Evolutionary conservation across 768 basidiomycete genomes (phyloP).

Genomic region (Termitomyces sp.): DNA sequence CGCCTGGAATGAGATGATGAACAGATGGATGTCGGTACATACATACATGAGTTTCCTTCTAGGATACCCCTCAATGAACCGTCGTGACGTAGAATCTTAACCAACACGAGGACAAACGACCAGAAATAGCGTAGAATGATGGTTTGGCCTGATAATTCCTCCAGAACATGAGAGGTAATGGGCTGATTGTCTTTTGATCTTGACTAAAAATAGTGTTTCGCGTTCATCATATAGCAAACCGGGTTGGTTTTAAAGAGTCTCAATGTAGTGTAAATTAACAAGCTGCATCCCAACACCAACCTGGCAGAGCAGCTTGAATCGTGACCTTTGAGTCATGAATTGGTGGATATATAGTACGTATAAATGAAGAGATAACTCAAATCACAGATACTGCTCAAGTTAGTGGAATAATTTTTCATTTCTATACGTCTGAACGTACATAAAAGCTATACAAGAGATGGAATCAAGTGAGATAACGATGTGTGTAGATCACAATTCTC

Average conservation of each 20-base stretch:
- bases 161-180: too few relatives aligned
- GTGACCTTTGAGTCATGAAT: background rate
- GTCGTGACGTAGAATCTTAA: background rate
- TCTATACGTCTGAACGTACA: background rate
- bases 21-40: background rate
- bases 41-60: background rate
- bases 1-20: background rate
- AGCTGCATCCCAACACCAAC: background rate
- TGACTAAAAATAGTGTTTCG: too few relatives aligned
- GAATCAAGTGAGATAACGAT: background rate
- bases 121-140: background rate
- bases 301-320: background rate
- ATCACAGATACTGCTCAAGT: background rate
- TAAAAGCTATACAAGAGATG: background rate
- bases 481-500: slow-evolving; percentile 16
- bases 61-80: background rate
- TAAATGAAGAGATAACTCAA: background rate
- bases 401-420: background rate
- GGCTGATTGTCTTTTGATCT: too few relatives aligned
- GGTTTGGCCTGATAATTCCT: too few relatives aligned
- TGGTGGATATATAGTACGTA: background rate
- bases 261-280: background rate
- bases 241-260: too few relatives aligned
- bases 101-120: background rate
- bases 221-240: too few relatives aligned